phyloP scores from a whole-genome alignment of 768 basidiomycete species.

The Xerocomellus intermedius region DNA sequence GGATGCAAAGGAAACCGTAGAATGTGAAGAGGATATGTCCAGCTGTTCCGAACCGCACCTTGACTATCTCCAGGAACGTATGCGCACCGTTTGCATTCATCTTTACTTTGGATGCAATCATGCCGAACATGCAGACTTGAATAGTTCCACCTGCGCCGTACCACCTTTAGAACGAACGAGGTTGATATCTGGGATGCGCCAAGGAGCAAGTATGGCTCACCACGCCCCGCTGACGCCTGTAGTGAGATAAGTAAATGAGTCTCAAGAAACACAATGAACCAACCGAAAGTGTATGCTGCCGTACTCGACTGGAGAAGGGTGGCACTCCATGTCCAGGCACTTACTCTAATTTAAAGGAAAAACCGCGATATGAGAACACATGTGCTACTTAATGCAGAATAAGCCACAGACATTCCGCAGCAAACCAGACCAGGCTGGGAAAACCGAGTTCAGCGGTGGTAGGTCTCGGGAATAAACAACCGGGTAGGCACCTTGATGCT shows the following conservation, averaged over 20 bases:
- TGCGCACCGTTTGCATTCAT: conserved; percentile 58
- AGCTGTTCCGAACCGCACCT: conserved; percentile 45
- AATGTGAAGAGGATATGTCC: conserved; percentile 51
- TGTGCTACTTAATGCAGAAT: not conserved
- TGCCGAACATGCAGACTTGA: conserved; percentile 52
- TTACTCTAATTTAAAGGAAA: conserved; percentile 33
- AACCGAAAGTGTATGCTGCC: conserved; percentile 48
- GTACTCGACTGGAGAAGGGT: conserved; percentile 55
- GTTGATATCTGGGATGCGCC: not conserved
- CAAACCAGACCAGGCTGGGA: conserved; percentile 47
- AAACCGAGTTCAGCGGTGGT: not conserved
- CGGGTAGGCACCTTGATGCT: conserved; percentile 40
- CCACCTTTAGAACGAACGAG: conserved; percentile 35
- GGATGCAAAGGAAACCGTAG: conserved; percentile 49
- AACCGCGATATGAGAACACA: not conserved
- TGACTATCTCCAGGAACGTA: conserved; percentile 58
- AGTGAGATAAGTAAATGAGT: not conserved
- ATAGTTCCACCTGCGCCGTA: conserved; percentile 53
- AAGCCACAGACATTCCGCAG: conserved; percentile 42
- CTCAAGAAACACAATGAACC: not conserved
- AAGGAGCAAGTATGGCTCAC: conserved; percentile 20
- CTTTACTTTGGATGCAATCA: conserved; percentile 56
- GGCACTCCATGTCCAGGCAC: conserved; percentile 59
- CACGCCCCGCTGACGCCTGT: conserved; percentile 49
- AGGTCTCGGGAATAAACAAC: not conserved